Evolutionary conservation across 805 yeast genomes (phyloP).

Genomic region (Wickerhamiella slavikovae): DNA sequence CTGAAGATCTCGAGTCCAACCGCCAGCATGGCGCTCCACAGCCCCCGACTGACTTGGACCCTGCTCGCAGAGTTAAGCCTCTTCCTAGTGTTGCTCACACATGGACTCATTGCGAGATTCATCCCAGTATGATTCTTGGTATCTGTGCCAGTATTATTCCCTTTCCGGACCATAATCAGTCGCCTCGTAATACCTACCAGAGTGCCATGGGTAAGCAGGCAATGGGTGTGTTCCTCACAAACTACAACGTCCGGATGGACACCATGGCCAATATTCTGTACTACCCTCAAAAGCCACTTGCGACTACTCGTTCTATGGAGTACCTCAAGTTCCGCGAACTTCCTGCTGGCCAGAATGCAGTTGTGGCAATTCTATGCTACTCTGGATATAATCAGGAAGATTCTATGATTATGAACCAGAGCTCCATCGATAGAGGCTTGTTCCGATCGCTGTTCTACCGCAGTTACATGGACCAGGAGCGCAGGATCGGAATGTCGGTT

Average conservation of each 20-base stretch:
- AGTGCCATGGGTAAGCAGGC: conserved; percentile 99
- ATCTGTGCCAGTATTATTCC: conserved; percentile 98
- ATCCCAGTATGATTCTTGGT: conserved; percentile 96
- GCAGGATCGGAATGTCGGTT: conserved; percentile 95
- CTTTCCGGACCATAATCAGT: conserved; percentile 98
- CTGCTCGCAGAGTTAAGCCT: conserved; percentile 65
- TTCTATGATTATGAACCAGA: conserved; percentile 98
- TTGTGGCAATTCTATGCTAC: conserved; percentile 95
- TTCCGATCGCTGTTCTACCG: conserved; percentile 91
- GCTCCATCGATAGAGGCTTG: conserved; percentile 88
- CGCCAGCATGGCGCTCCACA: conserved; percentile 23
- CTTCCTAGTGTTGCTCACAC: conserved; percentile 42
- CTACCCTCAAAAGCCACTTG: conserved; percentile 95
- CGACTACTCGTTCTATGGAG: conserved; percentile 97
- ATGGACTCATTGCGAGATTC: conserved; percentile 96
- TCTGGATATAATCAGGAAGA: conserved; percentile 99
- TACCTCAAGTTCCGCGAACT: conserved; percentile 89
- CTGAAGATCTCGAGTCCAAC: conserved; percentile 74
- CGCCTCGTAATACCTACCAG: conserved; percentile 97
- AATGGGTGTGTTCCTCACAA: conserved; percentile 95
- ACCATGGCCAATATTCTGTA: conserved; percentile 97
- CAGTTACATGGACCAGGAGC: conserved; percentile 96
- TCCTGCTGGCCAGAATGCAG: conserved; percentile 98
- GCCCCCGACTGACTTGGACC: conserved; percentile 27
- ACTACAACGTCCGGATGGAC: conserved; percentile 93